These are phyloP conservation scores for Debaryomyces maramus DNA, from an alignment of 805 yeast genomes.

Conservation along the genomic window DNA sequence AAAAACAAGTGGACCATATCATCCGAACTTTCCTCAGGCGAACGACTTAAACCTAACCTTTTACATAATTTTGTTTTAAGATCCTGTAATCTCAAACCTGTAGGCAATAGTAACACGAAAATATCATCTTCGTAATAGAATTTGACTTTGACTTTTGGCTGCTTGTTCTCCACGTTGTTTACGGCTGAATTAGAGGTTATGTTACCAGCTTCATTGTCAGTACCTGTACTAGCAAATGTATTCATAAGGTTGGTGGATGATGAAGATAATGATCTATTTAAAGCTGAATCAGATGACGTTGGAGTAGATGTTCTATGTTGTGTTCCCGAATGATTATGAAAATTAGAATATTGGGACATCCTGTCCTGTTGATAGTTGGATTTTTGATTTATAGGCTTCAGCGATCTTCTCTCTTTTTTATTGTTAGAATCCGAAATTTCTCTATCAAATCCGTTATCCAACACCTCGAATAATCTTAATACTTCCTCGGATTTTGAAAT, in stretches of 20 bases:
- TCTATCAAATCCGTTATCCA: constrained; percentile 60
- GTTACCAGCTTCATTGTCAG: constrained; percentile 2
- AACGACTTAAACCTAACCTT: constrained; percentile 43
- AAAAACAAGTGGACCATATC: constrained; percentile 35
- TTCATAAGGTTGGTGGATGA: constrained; percentile 20
- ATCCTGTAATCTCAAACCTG: constrained; percentile 48
- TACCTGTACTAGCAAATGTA: not conserved
- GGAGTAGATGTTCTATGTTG: constrained; percentile 28
- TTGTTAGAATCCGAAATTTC: constrained; percentile 32
- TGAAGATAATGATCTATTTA: constrained; percentile 19
- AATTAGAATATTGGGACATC: constrained; percentile 49
- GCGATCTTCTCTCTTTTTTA: constrained; percentile 21
- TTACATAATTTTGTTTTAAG: constrained; percentile 52
- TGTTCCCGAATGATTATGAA: constrained; percentile 16
- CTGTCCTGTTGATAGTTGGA: constrained; percentile 52
- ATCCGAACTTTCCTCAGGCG: constrained; percentile 10
- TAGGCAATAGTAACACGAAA: constrained; percentile 63
- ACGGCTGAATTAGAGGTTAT: not conserved
- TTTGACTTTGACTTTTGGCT: constrained; percentile 58
- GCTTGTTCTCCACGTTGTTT: constrained; percentile 15
- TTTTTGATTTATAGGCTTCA: constrained; percentile 40
- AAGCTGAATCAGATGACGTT: constrained; percentile 10
- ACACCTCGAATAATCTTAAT: constrained; percentile 64
- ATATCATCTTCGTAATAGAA: constrained; percentile 80
- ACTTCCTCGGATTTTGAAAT: constrained; percentile 72